Evolutionary conservation across 129 eudicot species (phyloP).

Genomic region (Arctium lappa): DNA sequence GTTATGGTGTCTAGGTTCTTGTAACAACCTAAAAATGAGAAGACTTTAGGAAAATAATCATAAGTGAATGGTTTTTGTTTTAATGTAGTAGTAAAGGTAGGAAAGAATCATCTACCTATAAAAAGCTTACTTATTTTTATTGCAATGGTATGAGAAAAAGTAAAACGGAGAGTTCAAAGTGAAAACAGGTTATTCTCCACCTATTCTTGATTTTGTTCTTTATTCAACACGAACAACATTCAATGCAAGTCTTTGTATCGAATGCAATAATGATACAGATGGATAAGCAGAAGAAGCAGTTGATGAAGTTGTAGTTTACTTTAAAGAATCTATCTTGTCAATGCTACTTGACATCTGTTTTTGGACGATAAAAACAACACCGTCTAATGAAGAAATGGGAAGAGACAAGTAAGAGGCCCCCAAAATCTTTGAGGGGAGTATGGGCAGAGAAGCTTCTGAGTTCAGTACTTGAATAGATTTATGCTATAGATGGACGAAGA

Average conservation of each 20-base stretch:
- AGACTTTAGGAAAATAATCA: too few relatives aligned
- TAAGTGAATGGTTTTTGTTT: too few relatives aligned
- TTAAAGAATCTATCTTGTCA: constrained; percentile 4
- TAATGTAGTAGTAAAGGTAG: too few relatives aligned
- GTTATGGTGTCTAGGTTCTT: too few relatives aligned
- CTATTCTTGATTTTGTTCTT: too few relatives aligned
- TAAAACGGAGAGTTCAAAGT: too few relatives aligned
- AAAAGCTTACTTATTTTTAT: too few relatives aligned
- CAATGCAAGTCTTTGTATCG: neutral
- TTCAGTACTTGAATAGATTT: constrained; percentile 28
- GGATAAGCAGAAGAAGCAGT: constrained; percentile 16
- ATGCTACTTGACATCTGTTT: constrained; percentile 2
- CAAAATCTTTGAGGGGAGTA: constrained; percentile 17
- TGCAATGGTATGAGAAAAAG: too few relatives aligned
- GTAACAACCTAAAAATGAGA: too few relatives aligned
- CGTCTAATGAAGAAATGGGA: neutral
- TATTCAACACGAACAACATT: neutral
- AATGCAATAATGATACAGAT: constrained; percentile 14
- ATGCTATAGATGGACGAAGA: constrained; percentile 31
- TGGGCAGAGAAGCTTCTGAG: constrained; percentile 15
- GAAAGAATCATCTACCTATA: too few relatives aligned
- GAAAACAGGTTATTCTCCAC: too few relatives aligned
- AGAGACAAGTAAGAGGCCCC: constrained; percentile 18
- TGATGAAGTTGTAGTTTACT: constrained; percentile 1
- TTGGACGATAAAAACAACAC: neutral